These are phyloP conservation scores for Fusarium mexicanum DNA, from an alignment of 2,329 filamentous ascomycete species.

Conservation along the genomic window DNA sequence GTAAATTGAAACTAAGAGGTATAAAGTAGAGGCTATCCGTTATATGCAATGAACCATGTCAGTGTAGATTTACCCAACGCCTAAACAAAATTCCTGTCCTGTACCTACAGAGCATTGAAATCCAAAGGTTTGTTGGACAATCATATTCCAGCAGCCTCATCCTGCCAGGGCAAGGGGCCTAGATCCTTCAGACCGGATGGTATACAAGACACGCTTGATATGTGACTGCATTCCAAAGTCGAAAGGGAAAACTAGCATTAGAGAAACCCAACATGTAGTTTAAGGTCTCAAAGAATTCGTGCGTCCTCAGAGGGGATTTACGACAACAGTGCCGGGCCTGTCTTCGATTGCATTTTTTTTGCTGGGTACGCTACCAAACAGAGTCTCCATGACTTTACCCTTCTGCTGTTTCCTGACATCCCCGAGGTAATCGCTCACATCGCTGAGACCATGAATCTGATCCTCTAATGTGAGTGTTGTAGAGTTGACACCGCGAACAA, in stretches of 20 bases:
- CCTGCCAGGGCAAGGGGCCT: background rate
- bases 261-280: background rate
- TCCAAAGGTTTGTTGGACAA: background rate
- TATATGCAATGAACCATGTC: constrained; percentile 2
- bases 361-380: constrained; percentile 67
- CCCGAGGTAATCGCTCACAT: constrained; percentile 81
- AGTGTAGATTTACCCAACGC: constrained; percentile 5
- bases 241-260: background rate
- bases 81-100: constrained; percentile 14
- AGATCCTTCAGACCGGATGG: background rate
- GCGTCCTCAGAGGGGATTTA: constrained; percentile 21
- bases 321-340: constrained; percentile 30
- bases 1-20: constrained; percentile 4
- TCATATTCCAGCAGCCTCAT: background rate
- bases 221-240: background rate
- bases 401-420: constrained; percentile 82
- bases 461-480: constrained; percentile 82
- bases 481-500: constrained; percentile 75
- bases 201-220: background rate
- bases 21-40: background rate
- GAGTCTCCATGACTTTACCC: constrained; percentile 80
- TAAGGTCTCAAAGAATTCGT: background rate
- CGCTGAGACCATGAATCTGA: constrained; percentile 84
- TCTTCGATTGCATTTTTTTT: constrained; percentile 48
- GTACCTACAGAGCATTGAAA: background rate